These are phyloP conservation scores for Rhododendron williamsianum DNA, from an alignment of 148 eudicot genomes.

Conservation along the genomic window DNA sequence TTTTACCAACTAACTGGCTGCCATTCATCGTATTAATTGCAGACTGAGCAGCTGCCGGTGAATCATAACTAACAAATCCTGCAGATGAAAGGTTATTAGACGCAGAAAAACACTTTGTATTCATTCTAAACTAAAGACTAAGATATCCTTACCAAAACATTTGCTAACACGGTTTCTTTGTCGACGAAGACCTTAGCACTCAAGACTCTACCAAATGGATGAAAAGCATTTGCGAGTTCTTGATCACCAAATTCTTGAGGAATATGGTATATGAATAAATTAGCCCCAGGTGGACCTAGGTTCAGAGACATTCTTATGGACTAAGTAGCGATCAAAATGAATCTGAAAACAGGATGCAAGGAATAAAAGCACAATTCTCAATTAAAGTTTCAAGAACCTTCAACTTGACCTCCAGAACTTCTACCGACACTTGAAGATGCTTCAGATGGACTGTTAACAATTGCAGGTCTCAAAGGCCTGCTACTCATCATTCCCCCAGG, in stretches of 20 bases:
- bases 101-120: neutral
- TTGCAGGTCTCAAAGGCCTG: constrained; percentile 49
- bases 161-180: constrained; percentile 87
- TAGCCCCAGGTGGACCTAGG: constrained; percentile 92
- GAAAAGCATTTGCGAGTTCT: constrained; percentile 78
- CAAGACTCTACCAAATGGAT: constrained; percentile 73
- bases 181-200: constrained; percentile 96
- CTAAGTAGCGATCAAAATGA: neutral
- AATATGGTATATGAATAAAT: constrained; percentile 91
- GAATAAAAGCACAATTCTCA: neutral
- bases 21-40: constrained; percentile 92
- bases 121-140: constrained; percentile 9
- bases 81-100: constrained; percentile 33
- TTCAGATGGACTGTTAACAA: constrained; percentile 53
- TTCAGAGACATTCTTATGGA: neutral
- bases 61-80: constrained; percentile 97
- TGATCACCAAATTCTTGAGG: constrained; percentile 95
- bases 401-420: constrained; percentile 61
- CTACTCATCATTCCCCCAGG: constrained; percentile 61
- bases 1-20: constrained; percentile 84
- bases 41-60: constrained; percentile 73
- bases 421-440: constrained; percentile 68
- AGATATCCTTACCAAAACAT: constrained; percentile 67
- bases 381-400: constrained; percentile 45
- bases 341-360: neutral